phyloP scores from a whole-genome alignment of 805 yeast genomes.

The Monosporozyma aquatica region DNA sequence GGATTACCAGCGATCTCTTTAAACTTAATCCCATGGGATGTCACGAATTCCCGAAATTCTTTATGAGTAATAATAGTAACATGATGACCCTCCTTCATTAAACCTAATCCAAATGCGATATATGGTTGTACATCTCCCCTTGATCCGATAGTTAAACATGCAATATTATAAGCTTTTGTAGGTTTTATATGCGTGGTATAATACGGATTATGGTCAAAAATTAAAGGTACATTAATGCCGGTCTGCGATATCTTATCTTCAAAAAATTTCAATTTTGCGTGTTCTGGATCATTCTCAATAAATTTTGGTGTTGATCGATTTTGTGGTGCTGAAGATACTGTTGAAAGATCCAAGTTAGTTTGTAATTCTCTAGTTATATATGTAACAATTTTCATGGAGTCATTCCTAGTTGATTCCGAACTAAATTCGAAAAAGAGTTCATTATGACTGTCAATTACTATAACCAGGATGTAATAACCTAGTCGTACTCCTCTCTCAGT shows the following conservation, averaged over 20 bases:
- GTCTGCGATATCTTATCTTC: slow-evolving; percentile 57
- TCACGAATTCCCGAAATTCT: slow-evolving; percentile 75
- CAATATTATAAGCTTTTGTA: slow-evolving; percentile 45
- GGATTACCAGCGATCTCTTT: slow-evolving; percentile 85
- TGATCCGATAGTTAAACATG: slow-evolving; percentile 82
- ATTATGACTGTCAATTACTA: slow-evolving; percentile 66
- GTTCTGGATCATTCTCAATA: slow-evolving; percentile 28
- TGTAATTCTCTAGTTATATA: background rate
- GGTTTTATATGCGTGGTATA: slow-evolving; percentile 46
- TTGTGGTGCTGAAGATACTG: background rate
- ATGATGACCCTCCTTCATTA: slow-evolving; percentile 70
- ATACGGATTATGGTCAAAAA: slow-evolving; percentile 57
- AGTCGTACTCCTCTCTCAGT: slow-evolving; percentile 62
- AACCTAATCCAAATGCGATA: slow-evolving; percentile 76
- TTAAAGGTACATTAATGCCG: slow-evolving; percentile 60
- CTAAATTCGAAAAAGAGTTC: slow-evolving; percentile 72
- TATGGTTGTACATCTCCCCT: slow-evolving; percentile 97
- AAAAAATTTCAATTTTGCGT: slow-evolving; percentile 54
- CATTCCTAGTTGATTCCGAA: slow-evolving; percentile 56
- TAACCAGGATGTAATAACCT: slow-evolving; percentile 59
- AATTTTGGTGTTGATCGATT: background rate
- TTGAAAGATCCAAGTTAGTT: background rate
- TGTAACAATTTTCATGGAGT: slow-evolving; percentile 49
- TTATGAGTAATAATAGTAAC: slow-evolving; percentile 80
- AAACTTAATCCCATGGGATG: slow-evolving; percentile 56